Conservation (phyloP, 176 grass and related monocot genomes). For the Oryza meyeriana region DNA sequence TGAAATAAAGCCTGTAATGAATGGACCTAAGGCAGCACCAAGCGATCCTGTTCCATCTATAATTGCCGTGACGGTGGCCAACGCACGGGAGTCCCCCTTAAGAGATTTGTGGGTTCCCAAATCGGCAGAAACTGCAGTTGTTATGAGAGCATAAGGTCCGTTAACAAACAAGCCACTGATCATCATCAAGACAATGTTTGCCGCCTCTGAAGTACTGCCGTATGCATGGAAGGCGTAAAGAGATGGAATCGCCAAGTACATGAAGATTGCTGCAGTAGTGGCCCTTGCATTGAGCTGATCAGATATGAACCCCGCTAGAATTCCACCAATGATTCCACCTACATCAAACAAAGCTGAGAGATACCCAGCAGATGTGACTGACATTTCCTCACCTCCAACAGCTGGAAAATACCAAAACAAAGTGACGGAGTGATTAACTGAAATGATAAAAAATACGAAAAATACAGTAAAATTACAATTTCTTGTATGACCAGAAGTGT, state of each 20-base stretch:
- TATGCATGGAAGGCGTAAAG: conserved; percentile 58
- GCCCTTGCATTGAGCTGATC: conserved; percentile 69
- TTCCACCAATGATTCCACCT: conserved; percentile 65
- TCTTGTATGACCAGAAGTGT: not conserved
- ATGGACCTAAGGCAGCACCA: conserved; percentile 64
- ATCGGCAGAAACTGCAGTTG: conserved; percentile 72
- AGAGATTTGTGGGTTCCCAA: conserved; percentile 70
- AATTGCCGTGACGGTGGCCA: conserved; percentile 64
- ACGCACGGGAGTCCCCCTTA: conserved; percentile 57
- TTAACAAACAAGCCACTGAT: conserved; percentile 69
- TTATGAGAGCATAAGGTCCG: conserved; percentile 73
- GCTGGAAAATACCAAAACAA: conserved; percentile 20
- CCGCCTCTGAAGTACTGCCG: conserved; percentile 44
- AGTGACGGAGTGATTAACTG: not conserved
- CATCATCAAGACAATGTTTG: conserved; percentile 60
- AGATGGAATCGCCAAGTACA: conserved; percentile 58
- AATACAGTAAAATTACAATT: not conserved
- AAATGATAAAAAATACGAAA: not conserved
- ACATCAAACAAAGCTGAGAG: conserved; percentile 66
- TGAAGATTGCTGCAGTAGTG: conserved; percentile 60
- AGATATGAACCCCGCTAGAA: conserved; percentile 62
- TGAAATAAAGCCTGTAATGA: conserved; percentile 63
- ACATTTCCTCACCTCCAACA: conserved; percentile 56
- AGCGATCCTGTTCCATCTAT: conserved; percentile 75
- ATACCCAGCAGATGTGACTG: conserved; percentile 58